Evolutionary conservation across 2,329 filamentous ascomycete genomes (phyloP).

Genomic region (Ophiocordyceps camponoti-leonardi): DNA sequence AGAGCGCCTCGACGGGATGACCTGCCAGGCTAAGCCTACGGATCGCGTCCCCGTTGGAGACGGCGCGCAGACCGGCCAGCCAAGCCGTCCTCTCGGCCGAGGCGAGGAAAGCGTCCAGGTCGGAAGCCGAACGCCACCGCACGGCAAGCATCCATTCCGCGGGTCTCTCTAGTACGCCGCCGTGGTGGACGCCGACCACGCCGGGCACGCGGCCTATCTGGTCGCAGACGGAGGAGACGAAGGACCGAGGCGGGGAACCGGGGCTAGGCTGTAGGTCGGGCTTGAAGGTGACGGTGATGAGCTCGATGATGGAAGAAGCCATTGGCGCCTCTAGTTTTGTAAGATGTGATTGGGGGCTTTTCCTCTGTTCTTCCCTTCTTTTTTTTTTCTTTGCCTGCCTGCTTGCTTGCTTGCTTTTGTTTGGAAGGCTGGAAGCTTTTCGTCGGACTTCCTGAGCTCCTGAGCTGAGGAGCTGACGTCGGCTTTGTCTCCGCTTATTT

Average conservation of each 20-base stretch:
- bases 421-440: too few species aligned
- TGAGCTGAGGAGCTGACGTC: too few species aligned
- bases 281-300: constrained; percentile 16
- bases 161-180: constrained; percentile 16
- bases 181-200: constrained; percentile 15
- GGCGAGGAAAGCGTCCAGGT: constrained; percentile 21
- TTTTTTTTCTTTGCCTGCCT: too few species aligned
- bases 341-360: too few species aligned
- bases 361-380: too few species aligned
- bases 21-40: constrained; percentile 6
- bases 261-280: constrained; percentile 8
- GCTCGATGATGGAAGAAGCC: constrained; percentile 8
- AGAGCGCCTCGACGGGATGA: constrained; percentile 11
- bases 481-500: too few species aligned
- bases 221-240: constrained; percentile 10
- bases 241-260: constrained; percentile 8
- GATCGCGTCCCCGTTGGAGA: constrained; percentile 11
- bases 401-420: too few species aligned
- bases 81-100: constrained; percentile 23
- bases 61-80: constrained; percentile 17
- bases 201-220: constrained; percentile 14
- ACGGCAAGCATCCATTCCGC: constrained; percentile 14
- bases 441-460: too few species aligned
- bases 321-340: too few species aligned
- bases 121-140: constrained; percentile 15